Conservation (phyloP, 2,329 filamentous ascomycete species). For the Exophiala viscosa region DNA sequence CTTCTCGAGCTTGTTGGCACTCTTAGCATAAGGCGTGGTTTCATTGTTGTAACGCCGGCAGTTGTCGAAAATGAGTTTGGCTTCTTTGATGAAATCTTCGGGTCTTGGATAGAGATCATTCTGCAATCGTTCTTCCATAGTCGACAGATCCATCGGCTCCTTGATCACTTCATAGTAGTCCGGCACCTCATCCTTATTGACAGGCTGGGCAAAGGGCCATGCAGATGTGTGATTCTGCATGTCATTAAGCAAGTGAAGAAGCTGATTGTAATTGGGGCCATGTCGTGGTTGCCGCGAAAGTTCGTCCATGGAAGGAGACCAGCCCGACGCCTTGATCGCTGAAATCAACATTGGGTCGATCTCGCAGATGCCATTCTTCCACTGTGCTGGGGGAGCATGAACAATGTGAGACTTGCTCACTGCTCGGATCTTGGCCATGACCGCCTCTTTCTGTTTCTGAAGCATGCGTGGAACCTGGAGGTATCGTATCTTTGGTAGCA, state of each 20-base stretch:
- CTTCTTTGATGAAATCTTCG: slow-evolving; percentile 88
- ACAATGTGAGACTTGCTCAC: slow-evolving; percentile 85
- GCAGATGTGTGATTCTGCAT: slow-evolving; percentile 89
- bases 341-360: slow-evolving; percentile 85
- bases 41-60: slow-evolving; percentile 96
- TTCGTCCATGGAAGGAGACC: slow-evolving; percentile 97
- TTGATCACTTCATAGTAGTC: slow-evolving; percentile 99
- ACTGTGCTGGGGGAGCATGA: slow-evolving; percentile 79
- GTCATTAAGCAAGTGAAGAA: slow-evolving; percentile 88
- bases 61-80: slow-evolving; percentile 86
- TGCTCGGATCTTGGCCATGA: slow-evolving; percentile 89
- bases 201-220: slow-evolving; percentile 92
- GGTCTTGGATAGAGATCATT: slow-evolving; percentile 87
- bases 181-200: slow-evolving; percentile 93
- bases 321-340: slow-evolving; percentile 86
- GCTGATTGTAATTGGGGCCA: slow-evolving; percentile 91
- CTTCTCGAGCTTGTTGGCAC: slow-evolving; percentile 86
- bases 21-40: slow-evolving; percentile 90
- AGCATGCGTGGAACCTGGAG: slow-evolving; percentile 91
- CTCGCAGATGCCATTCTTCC: slow-evolving; percentile 68
- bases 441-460: slow-evolving; percentile 92
- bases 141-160: slow-evolving; percentile 92
- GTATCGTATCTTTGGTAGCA: slow-evolving; percentile 93
- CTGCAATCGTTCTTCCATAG: slow-evolving; percentile 94
- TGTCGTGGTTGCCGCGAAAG: slow-evolving; percentile 90